Evolutionary conservation across 495 filamentous ascomycete species (phyloP), one percentile per base, ranked within the genome.

Genomic region (Parathielavia appendiculata): DNA sequence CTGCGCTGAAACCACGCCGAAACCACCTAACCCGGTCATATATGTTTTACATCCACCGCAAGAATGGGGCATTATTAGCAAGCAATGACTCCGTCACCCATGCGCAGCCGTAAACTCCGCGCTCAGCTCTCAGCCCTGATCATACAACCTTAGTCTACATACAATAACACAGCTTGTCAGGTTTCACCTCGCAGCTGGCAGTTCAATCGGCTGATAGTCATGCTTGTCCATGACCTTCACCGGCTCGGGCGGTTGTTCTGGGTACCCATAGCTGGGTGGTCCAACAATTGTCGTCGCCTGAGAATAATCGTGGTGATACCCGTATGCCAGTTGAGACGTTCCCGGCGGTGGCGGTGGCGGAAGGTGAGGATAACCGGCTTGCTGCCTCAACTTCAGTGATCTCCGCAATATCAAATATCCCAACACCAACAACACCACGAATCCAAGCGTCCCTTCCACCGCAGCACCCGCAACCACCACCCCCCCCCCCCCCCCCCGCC

Each of bases 381-480:
- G 34, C 35, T 51, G 26, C 38, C 51, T 45, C 39, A 4, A 12
- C 26, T 35, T 34, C 34, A 26, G 13, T n/a, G 19, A 35, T 26
- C 11, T 54, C 8, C 39, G 51, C 0, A 54, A 45, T 3, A 54
- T 19, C 23, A 54, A 20, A 13, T 54, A 54, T 11, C 51, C 51
- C 38, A 54, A 38, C 22, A 54, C 8, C 39, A 54, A 13, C 22
- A 54, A 44, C 39, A 26, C 20, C 19, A 54, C 51, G 9, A 54
- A 20, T 9, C 39, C 51, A 16, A 54, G 39, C 39, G 51, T 54
- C 9, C 36, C 51, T 1, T 40, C 51, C 23, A 54, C 39, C 14
- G 51, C 51, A 7, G 51, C 23, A 5, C 51, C 51, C 23, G 39
- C 51, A 5, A 54, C 45, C 39, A 54, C n/a, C n/a, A n/a, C n/a